Evolutionary conservation across 2,329 filamentous ascomycete species (phyloP).

Genomic region (Penicillium freii): DNA sequence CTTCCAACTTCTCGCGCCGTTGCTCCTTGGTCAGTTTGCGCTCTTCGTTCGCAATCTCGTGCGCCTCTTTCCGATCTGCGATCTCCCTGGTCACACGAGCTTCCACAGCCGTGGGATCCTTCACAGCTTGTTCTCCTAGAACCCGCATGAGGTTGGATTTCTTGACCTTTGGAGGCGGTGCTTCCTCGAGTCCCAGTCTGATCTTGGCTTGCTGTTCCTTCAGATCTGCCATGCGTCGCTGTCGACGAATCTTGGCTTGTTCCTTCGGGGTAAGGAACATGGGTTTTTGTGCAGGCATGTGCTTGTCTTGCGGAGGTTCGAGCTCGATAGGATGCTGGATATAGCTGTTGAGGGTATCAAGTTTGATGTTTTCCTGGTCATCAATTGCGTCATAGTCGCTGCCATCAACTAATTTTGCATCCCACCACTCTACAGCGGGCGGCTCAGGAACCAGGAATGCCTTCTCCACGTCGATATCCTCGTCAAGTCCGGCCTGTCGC

Average conservation of each 20-base stretch:
- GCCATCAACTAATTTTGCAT: slow-evolving; percentile 78
- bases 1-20: slow-evolving; percentile 74
- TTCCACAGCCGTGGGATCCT: slow-evolving; percentile 96
- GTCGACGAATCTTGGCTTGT: slow-evolving; percentile 83
- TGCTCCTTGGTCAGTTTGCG: slow-evolving; percentile 88
- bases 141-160: slow-evolving; percentile 98
- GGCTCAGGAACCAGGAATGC: slow-evolving; percentile 81
- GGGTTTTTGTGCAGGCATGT: slow-evolving; percentile 73
- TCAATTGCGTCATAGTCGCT: slow-evolving; percentile 71
- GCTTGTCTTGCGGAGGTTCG: slow-evolving; percentile 86
- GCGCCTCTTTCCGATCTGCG: slow-evolving; percentile 75
- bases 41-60: slow-evolving; percentile 75
- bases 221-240: slow-evolving; percentile 84
- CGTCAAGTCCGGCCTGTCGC: slow-evolving; percentile 87
- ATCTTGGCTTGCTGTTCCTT: slow-evolving; percentile 98
- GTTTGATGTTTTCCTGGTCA: slow-evolving; percentile 64
- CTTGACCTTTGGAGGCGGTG: slow-evolving; percentile 93
- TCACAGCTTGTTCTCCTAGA: slow-evolving; percentile 85
- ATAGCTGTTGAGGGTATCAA: slow-evolving; percentile 76
- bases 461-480: slow-evolving; percentile 84
- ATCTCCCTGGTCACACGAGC: slow-evolving; percentile 92
- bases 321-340: slow-evolving; percentile 91
- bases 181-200: slow-evolving; percentile 80
- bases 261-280: slow-evolving; percentile 92
- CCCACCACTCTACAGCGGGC: slow-evolving; percentile 95